Evolutionary conservation across 2,329 filamentous ascomycete genomes (phyloP).

Genomic region (Cladorrhinum sp.): DNA sequence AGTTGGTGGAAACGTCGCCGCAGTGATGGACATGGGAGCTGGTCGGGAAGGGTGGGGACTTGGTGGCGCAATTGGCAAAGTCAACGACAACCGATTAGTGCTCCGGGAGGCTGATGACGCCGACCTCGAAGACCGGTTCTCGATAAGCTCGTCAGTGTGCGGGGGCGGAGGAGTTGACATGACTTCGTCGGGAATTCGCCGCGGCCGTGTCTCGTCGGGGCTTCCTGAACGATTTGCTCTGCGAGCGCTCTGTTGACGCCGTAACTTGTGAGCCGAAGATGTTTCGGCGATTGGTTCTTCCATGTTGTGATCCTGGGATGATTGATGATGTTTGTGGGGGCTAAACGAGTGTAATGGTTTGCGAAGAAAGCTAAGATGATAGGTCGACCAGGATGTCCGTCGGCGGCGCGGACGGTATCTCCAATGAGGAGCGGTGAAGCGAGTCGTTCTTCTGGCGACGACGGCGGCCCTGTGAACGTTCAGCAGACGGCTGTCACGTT

Average conservation of each 20-base stretch:
- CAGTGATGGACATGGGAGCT: constrained; percentile 42
- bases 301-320: constrained; percentile 12
- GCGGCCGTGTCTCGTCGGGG: constrained; percentile 25
- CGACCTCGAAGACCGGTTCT: constrained; percentile 49
- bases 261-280: constrained; percentile 13
- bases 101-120: constrained; percentile 53
- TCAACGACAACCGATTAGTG: constrained; percentile 58
- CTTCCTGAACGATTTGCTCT: constrained; percentile 14
- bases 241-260: constrained; percentile 10
- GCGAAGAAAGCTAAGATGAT: constrained; percentile 23
- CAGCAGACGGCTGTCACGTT: constrained; percentile 42
- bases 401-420: constrained; percentile 31
- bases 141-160: constrained; percentile 37
- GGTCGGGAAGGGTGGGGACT: constrained; percentile 52
- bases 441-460: constrained; percentile 42
- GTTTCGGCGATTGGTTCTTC: constrained; percentile 25
- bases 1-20: constrained; percentile 47
- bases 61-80: constrained; percentile 58
- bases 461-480: constrained; percentile 42
- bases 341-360: constrained; percentile 19
- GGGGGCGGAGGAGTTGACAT: constrained; percentile 35
- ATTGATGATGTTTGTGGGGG: neutral
- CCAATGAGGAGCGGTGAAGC: constrained; percentile 29
- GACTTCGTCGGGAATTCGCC: constrained; percentile 34
- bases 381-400: constrained; percentile 23